Evolutionary conservation across 768 basidiomycete species (phyloP), one percentile per base, ranked within the genome.

Genomic region (Pholiota conissans): DNA sequence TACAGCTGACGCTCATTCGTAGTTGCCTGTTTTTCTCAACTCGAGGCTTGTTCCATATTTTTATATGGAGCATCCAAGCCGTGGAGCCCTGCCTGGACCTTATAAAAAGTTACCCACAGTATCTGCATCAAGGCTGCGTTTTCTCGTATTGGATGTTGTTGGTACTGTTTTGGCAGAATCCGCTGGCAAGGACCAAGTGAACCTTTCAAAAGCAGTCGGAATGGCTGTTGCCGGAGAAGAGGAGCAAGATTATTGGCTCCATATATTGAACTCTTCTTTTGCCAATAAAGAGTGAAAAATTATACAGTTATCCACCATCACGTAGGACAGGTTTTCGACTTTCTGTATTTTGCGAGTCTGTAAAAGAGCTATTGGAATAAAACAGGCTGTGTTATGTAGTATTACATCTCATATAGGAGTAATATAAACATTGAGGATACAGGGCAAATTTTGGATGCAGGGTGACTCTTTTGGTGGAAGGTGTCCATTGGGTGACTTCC

Each of bases 41-140:
- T 78, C 83, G 16, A 84, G 88, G 22, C 75, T 96, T 6, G 73
- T 80, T 9, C 93, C 94, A 18, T 97, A 86, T 73, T 98, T 97
- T 74, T 78, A 77, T 65, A 79, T 95, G 45, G 75, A 72, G 9
- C 94, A 97, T 69, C 78, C 91, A n/a, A 74, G 75, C 27, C 89
- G 86, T 48, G 95, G 94, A 8, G 74, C 78, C 54, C 66, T 95
- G 29, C 73, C 75, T 14, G 96, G 95, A 0, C 95, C 95, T 22
- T 98, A 86, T 73, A 71, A 75, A 52, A 89, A 84, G 67, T 73
- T 97, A n/a, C 80, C 84, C 13, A 22, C 49, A 47, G 32, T 56
- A 2, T 59, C 73, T 20, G 42, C 55, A 13, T 71, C 74, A 34
- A 66, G 69, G 20, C 60, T 86, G 40, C 81, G 84, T 55, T 73